Evolutionary conservation across 73 alveolate genomes (phyloP).

Genomic region (Tetrahymena malaccensis): DNA sequence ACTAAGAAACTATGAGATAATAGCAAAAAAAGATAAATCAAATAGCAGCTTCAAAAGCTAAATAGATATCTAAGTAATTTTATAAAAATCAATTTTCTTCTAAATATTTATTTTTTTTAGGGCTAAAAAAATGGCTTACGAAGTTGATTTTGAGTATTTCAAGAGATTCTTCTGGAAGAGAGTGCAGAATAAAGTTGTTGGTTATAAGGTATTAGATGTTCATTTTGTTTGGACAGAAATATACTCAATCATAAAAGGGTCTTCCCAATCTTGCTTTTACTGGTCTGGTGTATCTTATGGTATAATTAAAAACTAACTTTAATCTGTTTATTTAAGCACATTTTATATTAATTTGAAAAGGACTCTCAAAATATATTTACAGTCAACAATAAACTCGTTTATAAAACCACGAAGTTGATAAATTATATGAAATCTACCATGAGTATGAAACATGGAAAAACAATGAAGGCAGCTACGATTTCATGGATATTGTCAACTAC

Average conservation of each 20-base stretch:
- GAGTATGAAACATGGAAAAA: conserved; percentile 70
- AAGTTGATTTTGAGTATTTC: conserved; percentile 10
- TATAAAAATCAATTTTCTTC: neutral
- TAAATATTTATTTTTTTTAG: neutral
- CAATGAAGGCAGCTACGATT: conserved; percentile 48
- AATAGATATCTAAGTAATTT: neutral
- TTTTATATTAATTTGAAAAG: neutral
- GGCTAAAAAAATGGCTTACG: conserved; percentile 9
- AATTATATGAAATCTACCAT: conserved; percentile 40
- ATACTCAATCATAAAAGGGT: conserved; percentile 60
- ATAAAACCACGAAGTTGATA: conserved; percentile 7
- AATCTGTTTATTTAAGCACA: neutral
- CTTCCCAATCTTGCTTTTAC: neutral
- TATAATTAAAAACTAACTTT: neutral
- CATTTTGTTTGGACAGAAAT: conserved; percentile 70
- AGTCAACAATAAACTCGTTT: conserved; percentile 24
- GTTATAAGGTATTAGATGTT: neutral
- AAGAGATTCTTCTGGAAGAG: conserved; percentile 1
- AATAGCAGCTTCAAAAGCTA: neutral
- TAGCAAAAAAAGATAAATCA: neutral
- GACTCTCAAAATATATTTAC: neutral
- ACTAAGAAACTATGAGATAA: neutral
- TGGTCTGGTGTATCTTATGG: neutral
- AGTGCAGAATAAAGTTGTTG: neutral
- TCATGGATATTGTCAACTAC: conserved; percentile 66